Base-by-base conservation (phyloP, 2,329 filamentous ascomycete genomes). In the Fusarium sp. region DNA sequence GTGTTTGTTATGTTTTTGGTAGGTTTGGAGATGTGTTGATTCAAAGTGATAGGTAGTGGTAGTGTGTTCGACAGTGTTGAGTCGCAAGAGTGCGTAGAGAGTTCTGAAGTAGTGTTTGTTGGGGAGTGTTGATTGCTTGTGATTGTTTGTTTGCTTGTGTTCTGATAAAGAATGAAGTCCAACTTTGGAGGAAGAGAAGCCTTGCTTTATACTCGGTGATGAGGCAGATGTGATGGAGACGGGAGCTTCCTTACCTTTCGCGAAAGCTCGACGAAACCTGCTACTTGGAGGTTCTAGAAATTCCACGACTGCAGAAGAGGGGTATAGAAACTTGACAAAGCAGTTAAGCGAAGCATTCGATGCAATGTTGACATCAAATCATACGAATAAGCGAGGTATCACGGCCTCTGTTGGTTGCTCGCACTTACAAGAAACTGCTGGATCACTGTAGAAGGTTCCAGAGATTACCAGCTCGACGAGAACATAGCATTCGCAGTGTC, bases 1-100 rank as follows among this genome's bases (percentile, higher is more conserved):
- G 79, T 89, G 81, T 50, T 63, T 54, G 67, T 45, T 73, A 73
- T 63, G 54, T 63, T 69, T 49, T 59, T 66, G 46, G 55, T 74
- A 59, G 66, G 66, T 54, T 75, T 74, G 55, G 60, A 41, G 60
- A 62, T 68, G 51, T 59, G 48, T 59, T 72, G 71, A 47, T 76
- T 78, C 71, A 76, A 65, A 69, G 63, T 74, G 68, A 66, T 28
- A 28, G 28, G 28, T 42, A 77, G 59, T 71, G 9, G 34, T 37
- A n/a, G 34, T 37, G 55, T 56, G 30, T 68, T 69, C 59, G 59
- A 59, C 69, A 75, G 65, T 49, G 62, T 61, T 69, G 58, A 50
- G 74, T 55, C 71, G 69, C 64, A 65, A 69, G 71, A 64, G 63
- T 74, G 71, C 68, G 75, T 74, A 63, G 34, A 63, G 42, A 49